Base-by-base conservation (phyloP, 805 yeast genomes). In the Starmerella sp. region DNA sequence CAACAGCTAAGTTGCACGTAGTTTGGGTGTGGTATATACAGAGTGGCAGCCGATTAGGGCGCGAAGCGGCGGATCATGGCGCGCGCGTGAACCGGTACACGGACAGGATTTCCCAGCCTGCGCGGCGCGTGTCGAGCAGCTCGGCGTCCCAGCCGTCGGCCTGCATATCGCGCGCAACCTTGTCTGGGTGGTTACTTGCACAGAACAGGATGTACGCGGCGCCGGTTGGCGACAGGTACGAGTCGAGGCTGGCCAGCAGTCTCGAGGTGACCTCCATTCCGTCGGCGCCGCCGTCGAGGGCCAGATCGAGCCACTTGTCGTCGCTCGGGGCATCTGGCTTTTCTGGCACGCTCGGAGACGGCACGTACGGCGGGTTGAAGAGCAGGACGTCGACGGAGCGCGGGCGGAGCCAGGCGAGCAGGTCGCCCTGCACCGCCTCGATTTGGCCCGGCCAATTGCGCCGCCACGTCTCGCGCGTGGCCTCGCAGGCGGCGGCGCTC, bases 281-380 rank as follows among this genome's bases (percentile, higher is more conserved):
- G 62, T 85, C 83, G 8, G 73, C 72, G 0, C 98, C 98, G 0
- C 98, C 98, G 31, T 84, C 75, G 29, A 93, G 75, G 0, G 98
- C 98, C 54, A 91, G 69, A 66, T 91, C 96, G 0, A 93, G 73
- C 96, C 97, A 89, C 14, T 73, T 72, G 34, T 76, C 74, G 17
- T 78, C 74, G 4, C 28, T 43, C 1, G 52, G 15, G 7, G 39
- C 51, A 0, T 55, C 57, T 0, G 93, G 93, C 1, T 77, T 61
- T 0, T 59, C 64, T 0, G 97, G 97, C 0, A 87, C 84, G 0
- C 52, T 45, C 56, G 82, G 89, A 1, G 91, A 86, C 0, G 98
- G 98, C 1, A 93, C 98, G 66, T 93, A 93, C 0, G 98, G 98
- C 0, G 98, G 98, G 65, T 93, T 93, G 70, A 93, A 93, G 0